Conservation (phyloP, 2,329 filamentous ascomycete species). For the Fusarium concolor region DNA sequence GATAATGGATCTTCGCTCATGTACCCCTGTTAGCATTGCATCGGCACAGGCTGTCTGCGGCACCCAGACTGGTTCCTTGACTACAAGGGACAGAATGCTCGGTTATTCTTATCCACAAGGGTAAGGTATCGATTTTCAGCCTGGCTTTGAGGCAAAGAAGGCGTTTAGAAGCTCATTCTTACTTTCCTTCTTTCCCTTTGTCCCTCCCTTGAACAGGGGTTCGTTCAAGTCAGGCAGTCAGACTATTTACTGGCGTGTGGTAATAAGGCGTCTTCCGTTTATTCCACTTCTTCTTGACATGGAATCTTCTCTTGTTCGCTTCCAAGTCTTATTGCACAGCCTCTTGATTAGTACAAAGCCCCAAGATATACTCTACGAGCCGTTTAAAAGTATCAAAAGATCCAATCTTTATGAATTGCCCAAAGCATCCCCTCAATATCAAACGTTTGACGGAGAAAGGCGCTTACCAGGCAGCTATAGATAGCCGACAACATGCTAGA, state of each 20-base stretch:
- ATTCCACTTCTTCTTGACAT: background rate
- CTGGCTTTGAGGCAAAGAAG: conserved; percentile 31
- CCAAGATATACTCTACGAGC: background rate
- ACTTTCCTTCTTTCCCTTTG: background rate
- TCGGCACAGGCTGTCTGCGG: conserved; percentile 21
- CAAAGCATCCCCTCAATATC: background rate
- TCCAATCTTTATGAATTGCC: background rate
- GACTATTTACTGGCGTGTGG: background rate
- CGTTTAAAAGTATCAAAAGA: background rate
- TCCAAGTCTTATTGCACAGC: background rate
- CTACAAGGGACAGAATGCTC: conserved; percentile 18
- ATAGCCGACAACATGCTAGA: background rate
- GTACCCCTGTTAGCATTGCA: conserved; percentile 8
- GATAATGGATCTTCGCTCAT: conserved; percentile 36
- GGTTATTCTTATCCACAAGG: conserved; percentile 4
- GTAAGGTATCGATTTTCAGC: conserved; percentile 19
- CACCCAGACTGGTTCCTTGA: conserved; percentile 19
- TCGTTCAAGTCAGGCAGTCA: background rate
- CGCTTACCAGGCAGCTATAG: background rate
- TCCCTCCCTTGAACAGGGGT: conserved; percentile 7
- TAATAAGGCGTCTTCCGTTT: background rate
- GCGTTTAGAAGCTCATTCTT: conserved; percentile 17
- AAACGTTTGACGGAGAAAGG: background rate
- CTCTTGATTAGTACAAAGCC: background rate
- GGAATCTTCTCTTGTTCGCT: background rate